Percentiles rank a stretch among this genome's conserved stretches.
Evolutionary conservation across 352 stramenopile genomes (phyloP).

Genomic region (Phytophthora pluvialis): DNA sequence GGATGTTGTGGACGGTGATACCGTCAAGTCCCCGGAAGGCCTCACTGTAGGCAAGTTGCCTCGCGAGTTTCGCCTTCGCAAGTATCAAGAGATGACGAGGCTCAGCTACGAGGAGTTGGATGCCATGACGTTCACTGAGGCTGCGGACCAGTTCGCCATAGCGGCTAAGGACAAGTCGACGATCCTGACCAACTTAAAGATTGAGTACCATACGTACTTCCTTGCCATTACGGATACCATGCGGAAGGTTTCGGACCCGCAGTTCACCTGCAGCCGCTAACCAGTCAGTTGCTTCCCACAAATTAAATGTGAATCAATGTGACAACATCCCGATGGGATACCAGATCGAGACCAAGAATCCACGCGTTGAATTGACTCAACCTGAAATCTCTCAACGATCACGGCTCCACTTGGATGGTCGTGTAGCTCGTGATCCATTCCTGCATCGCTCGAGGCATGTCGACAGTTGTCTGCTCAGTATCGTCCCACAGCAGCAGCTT

Average conservation of each 20-base stretch:
- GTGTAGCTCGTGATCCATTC: conserved; percentile 69
- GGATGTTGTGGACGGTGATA: conserved; percentile 52
- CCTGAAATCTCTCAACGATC: conserved; percentile 14
- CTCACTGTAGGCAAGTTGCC: conserved; percentile 47
- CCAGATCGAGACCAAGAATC: too few species aligned
- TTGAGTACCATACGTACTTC: conserved; percentile 25
- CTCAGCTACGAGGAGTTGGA: conserved; percentile 48
- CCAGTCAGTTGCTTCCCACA: conserved; percentile 34
- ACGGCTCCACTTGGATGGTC: conserved; percentile 35
- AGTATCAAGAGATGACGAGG: conserved; percentile 68
- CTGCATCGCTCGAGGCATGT: conserved; percentile 64
- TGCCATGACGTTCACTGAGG: conserved; percentile 55
- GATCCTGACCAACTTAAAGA: conserved; percentile 35
- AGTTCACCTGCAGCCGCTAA: conserved; percentile 30
- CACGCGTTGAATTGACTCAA: conserved; percentile 20
- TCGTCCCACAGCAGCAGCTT: conserved; percentile 62
- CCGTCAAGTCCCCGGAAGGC: conserved; percentile 28
- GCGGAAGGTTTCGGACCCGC: conserved; percentile 22
- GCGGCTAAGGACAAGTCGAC: conserved; percentile 25
- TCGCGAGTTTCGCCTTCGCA: conserved; percentile 61
- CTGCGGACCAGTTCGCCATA: conserved; percentile 36
- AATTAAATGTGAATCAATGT: too few species aligned
- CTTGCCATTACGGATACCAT: conserved; percentile 26
- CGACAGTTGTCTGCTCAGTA: conserved; percentile 26
- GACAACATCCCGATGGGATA: too few species aligned